phyloP scores from a whole-genome alignment of 441 rosid species.

The Adansonia rubrostipa region DNA sequence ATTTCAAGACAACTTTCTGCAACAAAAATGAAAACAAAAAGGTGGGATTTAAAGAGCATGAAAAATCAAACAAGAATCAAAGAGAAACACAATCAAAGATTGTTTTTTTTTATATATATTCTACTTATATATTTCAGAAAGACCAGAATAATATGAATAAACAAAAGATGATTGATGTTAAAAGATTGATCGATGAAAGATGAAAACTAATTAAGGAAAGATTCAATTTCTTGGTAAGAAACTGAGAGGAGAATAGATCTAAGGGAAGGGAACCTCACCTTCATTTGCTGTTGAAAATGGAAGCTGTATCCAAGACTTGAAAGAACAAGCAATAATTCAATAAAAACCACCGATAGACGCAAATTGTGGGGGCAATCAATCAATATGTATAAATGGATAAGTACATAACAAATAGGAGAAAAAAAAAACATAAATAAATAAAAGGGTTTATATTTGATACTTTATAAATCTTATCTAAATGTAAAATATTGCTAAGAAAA shows the following conservation, averaged over 20 bases:
- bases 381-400: not conserved
- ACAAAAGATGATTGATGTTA: not conserved
- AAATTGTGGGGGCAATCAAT: not conserved
- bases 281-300: constrained; percentile 34
- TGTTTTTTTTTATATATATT: not conserved
- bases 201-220: not conserved
- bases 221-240: constrained; percentile 9
- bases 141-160: not conserved
- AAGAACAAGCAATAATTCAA: not conserved
- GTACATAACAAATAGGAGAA: not conserved
- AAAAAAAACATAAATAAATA: too few species aligned
- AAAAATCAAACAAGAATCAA: not conserved
- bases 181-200: not conserved
- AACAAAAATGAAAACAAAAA: constrained; percentile 19
- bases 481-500: too few species aligned
- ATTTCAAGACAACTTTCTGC: constrained; percentile 62
- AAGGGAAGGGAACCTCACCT: constrained; percentile 41
- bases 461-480: too few species aligned
- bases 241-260: not conserved
- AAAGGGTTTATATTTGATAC: too few species aligned
- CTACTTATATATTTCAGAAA: not conserved
- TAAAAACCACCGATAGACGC: not conserved
- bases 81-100: not conserved
- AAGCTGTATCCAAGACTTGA: not conserved
- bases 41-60: not conserved